Percentiles rank a stretch among this genome's conserved stretches.
These are phyloP conservation scores for Chrysosporium queenslandicum DNA, from an alignment of 2,329 filamentous ascomycete species.

Conservation along the genomic window DNA sequence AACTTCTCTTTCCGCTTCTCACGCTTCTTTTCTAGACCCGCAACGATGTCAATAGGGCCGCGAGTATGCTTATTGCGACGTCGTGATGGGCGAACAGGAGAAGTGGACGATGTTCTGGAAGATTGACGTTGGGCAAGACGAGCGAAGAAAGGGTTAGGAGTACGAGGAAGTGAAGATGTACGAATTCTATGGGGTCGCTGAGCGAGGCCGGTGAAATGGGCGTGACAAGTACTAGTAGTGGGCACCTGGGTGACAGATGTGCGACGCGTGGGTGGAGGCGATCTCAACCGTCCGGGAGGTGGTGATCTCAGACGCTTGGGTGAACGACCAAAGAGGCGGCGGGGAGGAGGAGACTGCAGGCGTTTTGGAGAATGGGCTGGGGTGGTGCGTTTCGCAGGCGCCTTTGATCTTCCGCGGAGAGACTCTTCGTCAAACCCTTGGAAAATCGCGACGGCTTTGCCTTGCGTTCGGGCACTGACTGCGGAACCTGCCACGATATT, in stretches of 20 bases:
- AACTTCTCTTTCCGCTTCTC: conserved; percentile 89
- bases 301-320: conserved; percentile 62
- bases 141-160: conserved; percentile 58
- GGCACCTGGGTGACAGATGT: conserved; percentile 32
- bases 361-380: conserved; percentile 53
- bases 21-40: conserved; percentile 87
- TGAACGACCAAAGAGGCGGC: conserved; percentile 58
- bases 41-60: conserved; percentile 95
- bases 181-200: conserved; percentile 59
- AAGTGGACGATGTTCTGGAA: conserved; percentile 25
- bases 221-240: conserved; percentile 40
- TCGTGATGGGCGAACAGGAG: not conserved
- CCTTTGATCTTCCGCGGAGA: conserved; percentile 35
- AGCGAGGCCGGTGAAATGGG: conserved; percentile 45
- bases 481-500: conserved; percentile 39
- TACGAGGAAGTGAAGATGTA: conserved; percentile 79
- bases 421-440: conserved; percentile 47
- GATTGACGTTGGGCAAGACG: conserved; percentile 26
- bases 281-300: conserved; percentile 48
- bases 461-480: not conserved
- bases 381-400: conserved; percentile 31
- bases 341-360: conserved; percentile 41
- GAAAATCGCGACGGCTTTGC: not conserved
- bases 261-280: conserved; percentile 41
- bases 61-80: conserved; percentile 57